Conservation (phyloP, 2,329 filamentous ascomycete genomes). For the Colletotrichum sansevieriae region DNA sequence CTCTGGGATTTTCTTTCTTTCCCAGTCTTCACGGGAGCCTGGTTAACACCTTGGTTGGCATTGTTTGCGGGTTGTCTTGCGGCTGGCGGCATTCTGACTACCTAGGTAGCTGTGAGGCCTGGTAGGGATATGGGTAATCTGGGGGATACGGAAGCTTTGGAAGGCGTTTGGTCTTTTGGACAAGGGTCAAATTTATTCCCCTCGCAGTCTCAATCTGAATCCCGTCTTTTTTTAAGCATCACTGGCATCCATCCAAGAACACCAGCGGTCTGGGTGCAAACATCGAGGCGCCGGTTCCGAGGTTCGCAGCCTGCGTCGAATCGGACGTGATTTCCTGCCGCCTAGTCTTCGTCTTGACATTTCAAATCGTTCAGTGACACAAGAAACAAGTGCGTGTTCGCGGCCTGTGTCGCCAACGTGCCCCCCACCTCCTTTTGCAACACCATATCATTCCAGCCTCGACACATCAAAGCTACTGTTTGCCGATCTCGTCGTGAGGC, state of each 20-base stretch:
- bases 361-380: constrained; percentile 20
- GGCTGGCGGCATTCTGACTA: constrained; percentile 27
- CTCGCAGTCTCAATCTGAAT: constrained; percentile 18
- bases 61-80: constrained; percentile 18
- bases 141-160: constrained; percentile 5
- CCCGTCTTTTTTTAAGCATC: constrained; percentile 6
- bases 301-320: background rate
- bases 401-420: no score
- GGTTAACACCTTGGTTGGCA: constrained; percentile 6
- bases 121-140: constrained; percentile 7
- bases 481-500: constrained; percentile 1
- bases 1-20: background rate
- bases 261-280: background rate
- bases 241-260: background rate
- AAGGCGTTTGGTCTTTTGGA: constrained; percentile 25
- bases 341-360: constrained; percentile 21
- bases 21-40: constrained; percentile 9
- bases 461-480: background rate
- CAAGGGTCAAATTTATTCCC: constrained; percentile 10
- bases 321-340: background rate
- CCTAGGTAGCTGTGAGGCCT: background rate
- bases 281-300: background rate
- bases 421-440: no score
- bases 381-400: constrained; percentile 1
- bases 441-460: no score